These are phyloP conservation scores for Malassezia pachydermatis DNA, from an alignment of 1,284 basidiomycete species.

Conservation along the genomic window DNA sequence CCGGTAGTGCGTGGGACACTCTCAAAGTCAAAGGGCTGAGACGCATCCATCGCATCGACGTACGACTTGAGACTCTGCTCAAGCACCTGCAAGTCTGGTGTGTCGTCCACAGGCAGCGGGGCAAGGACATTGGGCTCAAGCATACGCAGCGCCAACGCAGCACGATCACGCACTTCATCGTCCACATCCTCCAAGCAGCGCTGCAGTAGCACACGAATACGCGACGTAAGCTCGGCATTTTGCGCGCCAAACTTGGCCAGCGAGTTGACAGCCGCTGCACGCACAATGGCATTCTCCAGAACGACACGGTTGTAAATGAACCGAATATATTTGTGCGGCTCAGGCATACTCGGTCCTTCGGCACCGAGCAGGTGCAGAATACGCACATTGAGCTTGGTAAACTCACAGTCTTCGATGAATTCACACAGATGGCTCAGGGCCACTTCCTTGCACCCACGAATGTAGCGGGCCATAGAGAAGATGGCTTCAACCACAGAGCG, in stretches of 20 bases:
- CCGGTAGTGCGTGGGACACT: constrained; percentile 29
- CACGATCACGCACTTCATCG: constrained; percentile 96
- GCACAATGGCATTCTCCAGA: constrained; percentile 92
- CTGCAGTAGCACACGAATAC: constrained; percentile 59
- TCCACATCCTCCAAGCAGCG: constrained; percentile 97
- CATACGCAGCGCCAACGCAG: constrained; percentile 70
- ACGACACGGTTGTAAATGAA: constrained; percentile 99
- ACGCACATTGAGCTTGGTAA: constrained; percentile 94
- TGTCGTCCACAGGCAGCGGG: constrained; percentile 58
- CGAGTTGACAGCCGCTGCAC: constrained; percentile 87
- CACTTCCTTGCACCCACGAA: constrained; percentile 72
- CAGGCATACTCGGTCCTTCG: constrained; percentile 86
- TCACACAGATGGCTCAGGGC: constrained; percentile 98
- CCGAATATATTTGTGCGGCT: constrained; percentile 95
- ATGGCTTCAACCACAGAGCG: constrained; percentile 97
- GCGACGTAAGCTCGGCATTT: constrained; percentile 69
- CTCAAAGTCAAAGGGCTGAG: constrained; percentile 32
- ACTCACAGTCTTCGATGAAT: constrained; percentile 99
- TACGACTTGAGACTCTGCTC: constrained; percentile 37
- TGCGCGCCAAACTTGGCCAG: constrained; percentile 90
- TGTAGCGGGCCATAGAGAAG: constrained; percentile 99
- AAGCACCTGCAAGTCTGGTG: constrained; percentile 46
- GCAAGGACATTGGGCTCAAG: constrained; percentile 60
- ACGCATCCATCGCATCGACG: constrained; percentile 24
- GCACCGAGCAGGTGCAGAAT: constrained; percentile 88